Base-by-base conservation (phyloP, 2,329 filamentous ascomycete genomes). In the Cadophora sp. region DNA sequence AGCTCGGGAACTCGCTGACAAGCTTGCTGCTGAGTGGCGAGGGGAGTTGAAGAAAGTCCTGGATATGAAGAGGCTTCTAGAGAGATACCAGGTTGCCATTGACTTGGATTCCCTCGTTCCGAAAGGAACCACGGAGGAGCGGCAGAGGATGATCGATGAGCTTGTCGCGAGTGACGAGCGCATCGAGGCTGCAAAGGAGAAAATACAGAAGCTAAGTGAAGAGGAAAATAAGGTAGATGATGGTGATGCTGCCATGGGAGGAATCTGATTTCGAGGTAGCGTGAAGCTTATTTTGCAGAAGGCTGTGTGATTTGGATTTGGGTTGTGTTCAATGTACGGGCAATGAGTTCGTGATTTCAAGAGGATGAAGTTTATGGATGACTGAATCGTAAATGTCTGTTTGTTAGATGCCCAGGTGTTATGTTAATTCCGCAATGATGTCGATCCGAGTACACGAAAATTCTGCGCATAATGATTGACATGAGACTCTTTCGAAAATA, bases 31-130 rank as follows among this genome's bases (percentile, higher is more conserved):
- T 6, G 63, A 37, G 29, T 65, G 62, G 67, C 48, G 60, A 11
- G 51, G 48, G 22, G 40, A 67, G 53, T 51, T 67, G 24, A 22
- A 64, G 12, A 46, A 56, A 11, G 62, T 64, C 4, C n/a, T 40
- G 37, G 62, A 43, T 11, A 16, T 64, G 50, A 56, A 56, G 34
- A 58, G 37, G 16, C 34, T 46, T 19, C 31, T 64, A 8, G 51
- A 56, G 51, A 58, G 50, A 26, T 46, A 64, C 8, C 31, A 58
- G 62, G 40, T 55, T 22, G 31, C 16, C 22, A n/a, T 63, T 31
- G 48, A 67, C 53, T 19, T 55, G 24, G 60, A 64, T 63, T 53
- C 26, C n/a, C 50, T 64, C 34, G 19, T 53, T 29, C 61, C 48
- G 4, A 37, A 24, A n/a, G 29, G 24, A 3, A 58, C 40, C 1